Base-by-base conservation (phyloP, 306 rosid genomes). In the Inga oerstediana region DNA sequence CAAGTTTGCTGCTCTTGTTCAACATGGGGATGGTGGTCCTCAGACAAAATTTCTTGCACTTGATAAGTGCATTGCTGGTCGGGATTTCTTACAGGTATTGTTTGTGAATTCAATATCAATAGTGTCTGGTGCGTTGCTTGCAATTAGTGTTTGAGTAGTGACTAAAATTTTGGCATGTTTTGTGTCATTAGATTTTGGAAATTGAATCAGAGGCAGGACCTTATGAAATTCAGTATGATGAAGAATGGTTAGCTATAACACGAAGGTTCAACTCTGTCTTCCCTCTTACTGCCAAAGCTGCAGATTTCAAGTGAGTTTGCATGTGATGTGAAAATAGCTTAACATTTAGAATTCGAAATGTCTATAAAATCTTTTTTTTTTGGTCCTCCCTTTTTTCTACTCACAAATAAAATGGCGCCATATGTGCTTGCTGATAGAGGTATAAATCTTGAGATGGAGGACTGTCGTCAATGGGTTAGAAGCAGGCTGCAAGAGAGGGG, bases 171-270 rank as follows among this genome's bases (percentile, higher is more conserved):
- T 86, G 78, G 35, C 72, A 64, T 84, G 79, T 45, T 64, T 64
- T 85, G 75, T 82, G 62, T 69, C 80, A 77, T 65, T 74, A 93
- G 99, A 86, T 96, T 72, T 81, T 93, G 85, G 97, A 96, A 77
- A 80, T 96, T 75, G 98, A 92, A 81, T 88, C 99, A 19, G 97
- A 80, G 84, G 82, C 86, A 65, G 98, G 98, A 77, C 97, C 98
- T 37, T 84, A 82, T 75, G 99, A 92, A 87, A 92, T 96, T 78
- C 91, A 83, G 89, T 96, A 91, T 74, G 97, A 96, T 73, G 99
- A 93, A 81, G 99, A 96, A 86, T 96, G 99, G 99, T 88, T 96
- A 77, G 97, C 97, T 17, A 89, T 96, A 88, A 96, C 97, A 14
- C 84, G 93, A 73, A 87, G 87, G 79, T 91, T 92, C 91, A 93